These are phyloP conservation scores for Heliosperma pusillum DNA, from an alignment of 148 eudicot genomes.

Conservation along the genomic window DNA sequence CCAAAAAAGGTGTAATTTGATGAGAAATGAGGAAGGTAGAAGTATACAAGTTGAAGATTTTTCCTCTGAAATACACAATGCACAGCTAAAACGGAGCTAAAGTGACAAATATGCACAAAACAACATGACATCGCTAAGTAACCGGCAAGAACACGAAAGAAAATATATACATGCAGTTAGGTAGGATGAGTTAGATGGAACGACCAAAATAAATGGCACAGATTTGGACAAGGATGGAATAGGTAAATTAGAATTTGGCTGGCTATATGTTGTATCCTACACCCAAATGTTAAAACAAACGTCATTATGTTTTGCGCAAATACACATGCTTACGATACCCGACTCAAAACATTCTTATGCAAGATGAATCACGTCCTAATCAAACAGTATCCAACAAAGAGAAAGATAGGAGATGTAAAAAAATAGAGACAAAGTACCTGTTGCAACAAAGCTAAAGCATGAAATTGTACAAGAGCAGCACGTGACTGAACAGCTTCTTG, in stretches of 20 bases:
- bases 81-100: background rate
- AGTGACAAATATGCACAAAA: background rate
- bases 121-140: too few relatives aligned
- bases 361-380: background rate
- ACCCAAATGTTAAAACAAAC: background rate
- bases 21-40: background rate
- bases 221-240: background rate
- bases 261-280: background rate
- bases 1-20: background rate
- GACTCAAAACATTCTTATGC: background rate
- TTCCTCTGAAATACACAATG: background rate
- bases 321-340: background rate
- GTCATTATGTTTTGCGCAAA: background rate
- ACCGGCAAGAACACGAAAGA: too few relatives aligned
- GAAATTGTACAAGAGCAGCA: slow-evolving; percentile 96
- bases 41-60: background rate
- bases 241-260: background rate
- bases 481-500: slow-evolving; percentile 98
- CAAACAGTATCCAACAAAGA: background rate
- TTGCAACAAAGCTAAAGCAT: slow-evolving; percentile 87
- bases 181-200: background rate
- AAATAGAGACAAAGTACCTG: slow-evolving; percentile 49
- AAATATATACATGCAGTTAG: background rate
- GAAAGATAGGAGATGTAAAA: background rate
- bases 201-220: too few relatives aligned